Evolutionary conservation across 2,329 filamentous ascomycete species (phyloP).

Genomic region (Fusarium austroafricanum): DNA sequence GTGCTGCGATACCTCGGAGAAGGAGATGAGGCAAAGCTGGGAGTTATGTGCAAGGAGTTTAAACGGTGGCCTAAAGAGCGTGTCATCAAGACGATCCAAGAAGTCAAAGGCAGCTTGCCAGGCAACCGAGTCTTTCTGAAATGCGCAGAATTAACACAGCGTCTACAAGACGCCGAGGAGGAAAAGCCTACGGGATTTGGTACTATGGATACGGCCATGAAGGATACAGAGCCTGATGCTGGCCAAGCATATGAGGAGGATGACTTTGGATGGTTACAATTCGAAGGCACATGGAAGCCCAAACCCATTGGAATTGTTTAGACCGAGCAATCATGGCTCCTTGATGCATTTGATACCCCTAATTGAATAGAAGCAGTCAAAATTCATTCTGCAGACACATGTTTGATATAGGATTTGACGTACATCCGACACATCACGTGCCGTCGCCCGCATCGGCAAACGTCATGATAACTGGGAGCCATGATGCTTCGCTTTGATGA

Average conservation of each 20-base stretch:
- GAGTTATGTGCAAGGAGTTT: conserved; percentile 47
- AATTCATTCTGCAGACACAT: neutral
- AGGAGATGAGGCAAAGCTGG: conserved; percentile 46
- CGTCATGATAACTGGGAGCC: conserved; percentile 39
- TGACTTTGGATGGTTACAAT: conserved; percentile 59
- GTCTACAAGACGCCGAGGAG: conserved; percentile 46
- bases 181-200: conserved; percentile 22
- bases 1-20: conserved; percentile 56
- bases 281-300: conserved; percentile 65
- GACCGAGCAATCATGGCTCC: conserved; percentile 8
- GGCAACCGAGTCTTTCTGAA: conserved; percentile 59
- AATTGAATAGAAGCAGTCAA: neutral
- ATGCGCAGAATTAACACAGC: conserved; percentile 58
- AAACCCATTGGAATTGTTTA: conserved; percentile 69
- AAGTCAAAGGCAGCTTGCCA: conserved; percentile 54
- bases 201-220: conserved; percentile 20
- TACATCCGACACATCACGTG: conserved; percentile 36
- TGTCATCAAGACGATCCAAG: conserved; percentile 54
- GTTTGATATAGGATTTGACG: neutral
- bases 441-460: conserved; percentile 16
- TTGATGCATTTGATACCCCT: conserved; percentile 25
- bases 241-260: conserved; percentile 44
- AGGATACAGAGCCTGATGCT: conserved; percentile 13
- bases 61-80: conserved; percentile 52
- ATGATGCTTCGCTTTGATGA: conserved; percentile 41